Evolutionary conservation across 1,139 yeast species (phyloP).

Genomic region (Hansenula anomala): DNA sequence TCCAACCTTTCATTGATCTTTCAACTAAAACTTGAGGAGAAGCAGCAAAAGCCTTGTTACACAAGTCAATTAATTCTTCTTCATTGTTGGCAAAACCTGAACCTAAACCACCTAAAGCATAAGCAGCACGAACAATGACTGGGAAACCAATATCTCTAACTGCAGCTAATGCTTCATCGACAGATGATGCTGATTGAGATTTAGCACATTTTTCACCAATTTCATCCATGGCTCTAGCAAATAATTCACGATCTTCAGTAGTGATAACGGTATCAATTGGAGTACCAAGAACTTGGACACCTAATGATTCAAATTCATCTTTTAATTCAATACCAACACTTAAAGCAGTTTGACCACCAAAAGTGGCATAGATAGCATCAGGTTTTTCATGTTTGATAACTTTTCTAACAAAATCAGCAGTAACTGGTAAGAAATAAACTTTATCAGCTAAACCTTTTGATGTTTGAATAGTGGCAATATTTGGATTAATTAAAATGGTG

Average conservation of each 20-base stretch:
- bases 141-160: conserved; percentile 91
- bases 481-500: conserved; percentile 93
- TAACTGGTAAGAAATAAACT: conserved; percentile 95
- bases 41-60: conserved; percentile 90
- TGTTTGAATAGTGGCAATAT: conserved; percentile 97
- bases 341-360: conserved; percentile 98
- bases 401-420: conserved; percentile 92
- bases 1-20: conserved; percentile 98
- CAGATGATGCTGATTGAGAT: conserved; percentile 77
- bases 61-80: conserved; percentile 73
- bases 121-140: conserved; percentile 96
- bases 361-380: conserved; percentile 94
- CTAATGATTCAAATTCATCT: conserved; percentile 88
- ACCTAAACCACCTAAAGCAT: conserved; percentile 95
- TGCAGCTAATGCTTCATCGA: conserved; percentile 79
- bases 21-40: conserved; percentile 96
- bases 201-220: conserved; percentile 92
- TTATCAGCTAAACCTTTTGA: conserved; percentile 97
- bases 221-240: conserved; percentile 92
- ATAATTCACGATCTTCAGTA: conserved; percentile 95
- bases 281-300: conserved; percentile 95
- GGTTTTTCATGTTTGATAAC: conserved; percentile 94
- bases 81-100: conserved; percentile 97
- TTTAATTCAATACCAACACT: conserved; percentile 93
- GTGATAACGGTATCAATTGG: conserved; percentile 94